phyloP scores from a whole-genome alignment of 2,329 filamentous ascomycete genomes.

The Aspergillus sp. region DNA sequence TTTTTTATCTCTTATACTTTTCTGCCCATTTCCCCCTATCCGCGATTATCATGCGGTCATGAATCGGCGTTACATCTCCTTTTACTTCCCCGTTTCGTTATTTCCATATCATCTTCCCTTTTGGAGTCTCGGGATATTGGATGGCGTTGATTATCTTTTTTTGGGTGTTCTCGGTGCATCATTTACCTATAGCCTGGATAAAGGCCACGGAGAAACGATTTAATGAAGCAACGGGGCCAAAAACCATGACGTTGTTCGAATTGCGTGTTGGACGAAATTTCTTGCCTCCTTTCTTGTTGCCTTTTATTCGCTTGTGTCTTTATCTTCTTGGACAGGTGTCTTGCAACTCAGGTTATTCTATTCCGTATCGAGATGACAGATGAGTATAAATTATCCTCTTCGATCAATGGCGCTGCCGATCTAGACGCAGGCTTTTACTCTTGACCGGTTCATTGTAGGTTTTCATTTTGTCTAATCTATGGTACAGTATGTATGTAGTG shows the following conservation, averaged over 20 bases:
- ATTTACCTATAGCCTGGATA: constrained; percentile 3
- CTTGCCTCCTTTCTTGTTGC: not conserved
- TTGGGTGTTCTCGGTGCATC: constrained; percentile 18
- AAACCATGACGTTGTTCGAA: constrained; percentile 9
- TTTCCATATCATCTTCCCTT: constrained; percentile 8
- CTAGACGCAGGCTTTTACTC: too few species aligned
- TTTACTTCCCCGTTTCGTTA: constrained; percentile 6
- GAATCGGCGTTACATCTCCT: constrained; percentile 16
- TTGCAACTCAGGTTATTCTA: constrained; percentile 6
- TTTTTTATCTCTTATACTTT: constrained; percentile 6
- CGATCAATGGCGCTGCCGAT: too few species aligned
- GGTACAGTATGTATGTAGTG: too few species aligned
- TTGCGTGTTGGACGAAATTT: constrained; percentile 8
- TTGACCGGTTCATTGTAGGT: too few species aligned
- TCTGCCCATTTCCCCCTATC: not conserved
- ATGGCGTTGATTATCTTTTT: constrained; percentile 16
- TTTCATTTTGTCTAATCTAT: too few species aligned
- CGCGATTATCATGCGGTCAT: constrained; percentile 10
- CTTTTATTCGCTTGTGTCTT: not conserved
- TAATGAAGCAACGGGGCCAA: constrained; percentile 19
- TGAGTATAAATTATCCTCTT: constrained; percentile 6
- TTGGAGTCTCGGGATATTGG: constrained; percentile 8
- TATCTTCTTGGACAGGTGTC: constrained; percentile 7
- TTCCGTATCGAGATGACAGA: constrained; percentile 4
- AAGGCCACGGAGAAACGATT: constrained; percentile 18